A percentile compares a stretch with the other conserved stretches of the same genome.
Evolutionary conservation across 371 early-diverging fungal genomes (phyloP).

Genomic region (Mycotypha africana): DNA sequence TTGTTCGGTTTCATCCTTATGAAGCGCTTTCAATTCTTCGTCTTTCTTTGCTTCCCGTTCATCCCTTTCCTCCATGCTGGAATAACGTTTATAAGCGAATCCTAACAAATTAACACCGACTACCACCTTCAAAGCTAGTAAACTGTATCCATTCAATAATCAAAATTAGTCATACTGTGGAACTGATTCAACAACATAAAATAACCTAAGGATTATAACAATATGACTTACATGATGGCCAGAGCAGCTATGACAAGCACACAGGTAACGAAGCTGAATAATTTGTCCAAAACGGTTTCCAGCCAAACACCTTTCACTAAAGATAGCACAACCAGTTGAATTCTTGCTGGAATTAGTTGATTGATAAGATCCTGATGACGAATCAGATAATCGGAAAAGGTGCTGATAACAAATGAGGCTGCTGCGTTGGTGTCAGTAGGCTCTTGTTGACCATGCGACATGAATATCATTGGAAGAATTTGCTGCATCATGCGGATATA

Average conservation of each 20-base stretch:
- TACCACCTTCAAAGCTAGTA: conserved; percentile 64
- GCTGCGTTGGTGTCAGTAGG: conserved; percentile 6
- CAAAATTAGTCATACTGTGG: background rate
- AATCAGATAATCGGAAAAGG: conserved; percentile 17
- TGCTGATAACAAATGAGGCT: conserved; percentile 17
- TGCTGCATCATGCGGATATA: conserved; percentile 67
- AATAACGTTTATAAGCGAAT: conserved; percentile 61
- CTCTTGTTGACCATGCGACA: conserved; percentile 16
- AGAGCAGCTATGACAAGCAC: conserved; percentile 12
- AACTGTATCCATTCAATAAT: conserved; percentile 16
- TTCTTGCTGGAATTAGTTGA: conserved; percentile 21
- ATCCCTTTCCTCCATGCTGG: conserved; percentile 56
- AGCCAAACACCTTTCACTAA: conserved; percentile 30
- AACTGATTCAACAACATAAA: too few species aligned
- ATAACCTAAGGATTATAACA: background rate
- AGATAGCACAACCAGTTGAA: conserved; percentile 24
- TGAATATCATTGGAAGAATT: conserved; percentile 61
- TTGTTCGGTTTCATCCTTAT: conserved; percentile 52
- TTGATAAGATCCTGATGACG: conserved; percentile 20
- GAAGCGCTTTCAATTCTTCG: conserved; percentile 44
- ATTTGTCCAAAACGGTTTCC: conserved; percentile 28
- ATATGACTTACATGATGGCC: conserved; percentile 26
- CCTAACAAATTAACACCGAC: conserved; percentile 70
- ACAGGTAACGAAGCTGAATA: conserved; percentile 24
- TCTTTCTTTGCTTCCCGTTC: conserved; percentile 40